These are phyloP conservation scores for Dictyostelium capitatum DNA, from an alignment of 78 protist genomes.

Conservation along the genomic window DNA sequence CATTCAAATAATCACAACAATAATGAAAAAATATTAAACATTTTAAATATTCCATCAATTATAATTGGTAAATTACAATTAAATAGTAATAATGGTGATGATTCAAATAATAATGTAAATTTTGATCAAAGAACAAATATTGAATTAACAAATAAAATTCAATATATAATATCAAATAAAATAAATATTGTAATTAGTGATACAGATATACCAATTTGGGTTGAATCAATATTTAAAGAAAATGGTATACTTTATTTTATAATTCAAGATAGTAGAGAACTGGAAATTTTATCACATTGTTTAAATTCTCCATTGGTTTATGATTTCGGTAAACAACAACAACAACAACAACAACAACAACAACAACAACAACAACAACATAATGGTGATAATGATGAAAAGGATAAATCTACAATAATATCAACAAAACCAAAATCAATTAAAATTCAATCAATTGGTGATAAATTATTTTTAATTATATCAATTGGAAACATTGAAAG, in stretches of 20 bases:
- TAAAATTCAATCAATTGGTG: conserved; percentile 14
- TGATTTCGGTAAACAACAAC: not conserved
- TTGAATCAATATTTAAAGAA: conserved; percentile 21
- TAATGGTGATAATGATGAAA: not conserved
- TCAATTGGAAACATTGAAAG: not conserved
- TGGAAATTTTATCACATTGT: conserved; percentile 30
- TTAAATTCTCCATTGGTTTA: conserved; percentile 3
- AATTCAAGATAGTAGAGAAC: conserved; percentile 42
- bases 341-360: not conserved
- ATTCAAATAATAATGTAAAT: not conserved
- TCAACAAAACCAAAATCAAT: conserved; percentile 3
- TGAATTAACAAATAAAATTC: not conserved
- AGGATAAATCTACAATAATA: not conserved
- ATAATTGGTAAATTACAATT: conserved; percentile 62
- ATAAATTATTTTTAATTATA: conserved; percentile 22
- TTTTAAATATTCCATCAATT: not conserved
- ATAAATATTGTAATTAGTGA: conserved; percentile 48
- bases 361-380: not conserved
- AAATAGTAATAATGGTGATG: not conserved
- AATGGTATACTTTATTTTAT: conserved; percentile 33
- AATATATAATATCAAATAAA: not conserved
- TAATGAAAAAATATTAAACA: not conserved
- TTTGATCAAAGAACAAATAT: not conserved
- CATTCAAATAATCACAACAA: not conserved
- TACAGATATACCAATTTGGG: conserved; percentile 9